These are phyloP conservation scores for Tarenaya hassleriana DNA, from an alignment of 345 rosid species.

Conservation along the genomic window DNA sequence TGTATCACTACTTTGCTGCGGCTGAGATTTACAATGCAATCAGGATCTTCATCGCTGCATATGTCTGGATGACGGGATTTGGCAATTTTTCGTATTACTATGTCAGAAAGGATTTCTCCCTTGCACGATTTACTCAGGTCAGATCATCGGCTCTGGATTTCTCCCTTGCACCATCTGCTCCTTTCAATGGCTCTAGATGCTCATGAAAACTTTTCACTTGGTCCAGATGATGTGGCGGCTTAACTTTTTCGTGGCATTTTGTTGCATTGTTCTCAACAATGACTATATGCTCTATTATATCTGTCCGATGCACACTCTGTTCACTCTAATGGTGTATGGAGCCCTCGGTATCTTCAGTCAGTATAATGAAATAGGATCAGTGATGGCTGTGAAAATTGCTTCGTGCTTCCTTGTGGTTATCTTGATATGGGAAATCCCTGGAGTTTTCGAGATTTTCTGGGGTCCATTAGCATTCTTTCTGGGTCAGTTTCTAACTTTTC, in stretches of 20 bases:
- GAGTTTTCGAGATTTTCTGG: constrained; percentile 81
- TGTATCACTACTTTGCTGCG: constrained; percentile 98
- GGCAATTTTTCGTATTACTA: constrained; percentile 97
- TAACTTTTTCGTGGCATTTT: constrained; percentile 81
- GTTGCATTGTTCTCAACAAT: constrained; percentile 86
- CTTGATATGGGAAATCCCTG: constrained; percentile 93
- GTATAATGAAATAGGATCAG: constrained; percentile 83
- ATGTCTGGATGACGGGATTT: constrained; percentile 99
- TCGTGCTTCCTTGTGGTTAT: constrained; percentile 83
- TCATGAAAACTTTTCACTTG: constrained; percentile 21
- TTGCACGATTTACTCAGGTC: constrained; percentile 95
- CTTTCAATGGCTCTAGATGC: constrained; percentile 13
- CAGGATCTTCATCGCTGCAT: constrained; percentile 92
- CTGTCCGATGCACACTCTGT: constrained; percentile 99
- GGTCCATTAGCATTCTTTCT: constrained; percentile 67
- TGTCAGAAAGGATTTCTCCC: constrained; percentile 85
- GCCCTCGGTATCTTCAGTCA: constrained; percentile 80
- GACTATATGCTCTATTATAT: constrained; percentile 94
- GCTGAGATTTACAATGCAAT: constrained; percentile 89
- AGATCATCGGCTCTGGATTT: constrained; percentile 19
- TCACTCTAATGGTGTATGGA: constrained; percentile 95
- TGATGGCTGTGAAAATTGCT: constrained; percentile 73
- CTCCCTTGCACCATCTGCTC: constrained; percentile 6
- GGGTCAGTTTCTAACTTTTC: constrained; percentile 41
- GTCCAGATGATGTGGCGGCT: constrained; percentile 99